Evolutionary conservation across 2,329 filamentous ascomycete species (phyloP), one percentile per base, ranked within the genome.

Genomic region (Aspergillus sp.): DNA sequence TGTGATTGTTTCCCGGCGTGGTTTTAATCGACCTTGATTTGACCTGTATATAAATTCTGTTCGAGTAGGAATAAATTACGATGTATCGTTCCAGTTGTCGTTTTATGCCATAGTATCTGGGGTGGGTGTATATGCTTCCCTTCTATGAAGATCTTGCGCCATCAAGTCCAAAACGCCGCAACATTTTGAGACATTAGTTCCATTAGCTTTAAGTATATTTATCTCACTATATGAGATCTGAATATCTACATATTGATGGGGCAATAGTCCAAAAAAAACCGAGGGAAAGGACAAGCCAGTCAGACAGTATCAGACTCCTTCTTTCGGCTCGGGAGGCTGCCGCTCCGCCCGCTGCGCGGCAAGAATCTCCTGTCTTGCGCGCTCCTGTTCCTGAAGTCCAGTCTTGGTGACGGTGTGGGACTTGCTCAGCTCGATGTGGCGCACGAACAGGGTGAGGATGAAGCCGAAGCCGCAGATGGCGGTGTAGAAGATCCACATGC

Each of bases 271-370:
- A n/a, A 16, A 38, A 23, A 21, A 5, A 44, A 31, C 4, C 23
- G 14, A 23, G 3, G n/a, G n/a, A n/a, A 19, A 19, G 38, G 36
- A 4, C 4, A 41, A 16, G n/a, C 17, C 16, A 31, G 20, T 19
- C 23, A 40, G 16, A 31, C 4, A 32, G 34, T 36, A 31, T 49
- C 47, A 61, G 14, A 55, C 57, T 7, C 14, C 51, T 47, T 59
- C 49, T 86, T 89, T 63, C 84, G 87, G 63, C 87, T 86, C 57
- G 82, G 87, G 38, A 17, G n/a, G 45, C 17, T 5, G 42, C 17
- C 53, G 56, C 45, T 57, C 44, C n/a, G 43, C 50, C 70, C 63
- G 60, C 45, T 58, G 57, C 14, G 47, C 61, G 9, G 59, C 61
- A 52, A 62, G 48, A 51, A 65, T 66, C 52, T 74, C 72, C 59